Evolutionary conservation across 306 rosid genomes (phyloP).

Genomic region (Pyrus pyrifolia): DNA sequence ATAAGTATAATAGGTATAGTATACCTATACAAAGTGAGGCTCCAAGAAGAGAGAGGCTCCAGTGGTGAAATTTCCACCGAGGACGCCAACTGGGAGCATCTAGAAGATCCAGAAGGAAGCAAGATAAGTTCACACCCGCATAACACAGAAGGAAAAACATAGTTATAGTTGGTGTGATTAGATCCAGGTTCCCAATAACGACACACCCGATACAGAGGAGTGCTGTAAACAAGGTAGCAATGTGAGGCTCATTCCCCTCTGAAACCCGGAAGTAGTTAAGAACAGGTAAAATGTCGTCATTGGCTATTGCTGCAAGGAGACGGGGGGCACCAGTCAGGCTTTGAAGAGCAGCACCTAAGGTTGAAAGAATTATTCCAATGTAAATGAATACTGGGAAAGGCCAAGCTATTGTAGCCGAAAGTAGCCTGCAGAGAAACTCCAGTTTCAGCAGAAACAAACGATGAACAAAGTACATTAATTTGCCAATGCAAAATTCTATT

Average conservation of each 20-base stretch:
- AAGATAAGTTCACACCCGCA: conserved; percentile 93
- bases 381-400: conserved; percentile 91
- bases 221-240: conserved; percentile 90
- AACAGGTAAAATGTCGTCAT: conserved; percentile 90
- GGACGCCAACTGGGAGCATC: conserved; percentile 99
- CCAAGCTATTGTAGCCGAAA: conserved; percentile 92
- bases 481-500: not conserved
- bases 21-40: conserved; percentile 88
- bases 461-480: not conserved
- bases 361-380: conserved; percentile 92
- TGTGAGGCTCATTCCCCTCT: conserved; percentile 79
- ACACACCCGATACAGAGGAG: conserved; percentile 88
- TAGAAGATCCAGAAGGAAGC: conserved; percentile 98
- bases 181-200: conserved; percentile 96
- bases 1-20: conserved; percentile 14
- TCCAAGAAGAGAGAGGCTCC: conserved; percentile 96
- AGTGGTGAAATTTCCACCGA: conserved; percentile 97
- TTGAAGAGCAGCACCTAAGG: conserved; percentile 99
- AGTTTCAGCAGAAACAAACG: conserved; percentile 17
- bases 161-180: conserved; percentile 95
- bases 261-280: conserved; percentile 86
- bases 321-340: conserved; percentile 99
- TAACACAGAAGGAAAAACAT: conserved; percentile 98
- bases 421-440: conserved; percentile 68
- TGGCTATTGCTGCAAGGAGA: conserved; percentile 98